phyloP scores from a whole-genome alignment of 2,329 filamentous ascomycete genomes.

The Beauveria medogensis region DNA sequence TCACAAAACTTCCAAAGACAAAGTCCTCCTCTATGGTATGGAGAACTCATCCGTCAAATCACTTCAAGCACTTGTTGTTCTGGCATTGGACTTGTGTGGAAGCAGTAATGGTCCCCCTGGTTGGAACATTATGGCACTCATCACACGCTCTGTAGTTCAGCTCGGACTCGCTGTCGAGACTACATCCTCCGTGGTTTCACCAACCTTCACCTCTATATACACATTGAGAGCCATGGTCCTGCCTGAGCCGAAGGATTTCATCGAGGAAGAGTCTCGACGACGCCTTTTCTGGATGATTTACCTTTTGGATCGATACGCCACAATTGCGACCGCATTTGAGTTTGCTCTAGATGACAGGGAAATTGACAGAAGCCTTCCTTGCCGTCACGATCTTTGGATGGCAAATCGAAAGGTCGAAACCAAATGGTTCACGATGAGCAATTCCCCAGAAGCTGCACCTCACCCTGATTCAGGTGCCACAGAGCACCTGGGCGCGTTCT shows the following conservation, averaged over 20 bases:
- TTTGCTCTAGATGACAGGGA: constrained; percentile 85
- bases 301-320: constrained; percentile 80
- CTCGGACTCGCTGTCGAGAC: constrained; percentile 77
- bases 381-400: constrained; percentile 77
- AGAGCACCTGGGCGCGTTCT: constrained; percentile 79
- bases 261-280: constrained; percentile 80
- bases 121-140: constrained; percentile 85
- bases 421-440: constrained; percentile 61
- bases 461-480: constrained; percentile 62
- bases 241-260: constrained; percentile 74
- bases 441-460: constrained; percentile 32
- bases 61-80: constrained; percentile 77
- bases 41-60: constrained; percentile 86
- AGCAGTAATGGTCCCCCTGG: constrained; percentile 84
- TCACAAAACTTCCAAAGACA: constrained; percentile 74
- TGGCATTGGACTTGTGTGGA: constrained; percentile 77
- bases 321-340: constrained; percentile 84
- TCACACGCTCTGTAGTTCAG: constrained; percentile 82
- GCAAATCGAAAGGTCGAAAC: constrained; percentile 81
- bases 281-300: constrained; percentile 94
- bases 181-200: constrained; percentile 69
- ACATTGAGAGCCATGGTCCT: constrained; percentile 79
- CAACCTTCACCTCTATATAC: constrained; percentile 78
- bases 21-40: constrained; percentile 77
- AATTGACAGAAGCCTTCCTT: constrained; percentile 79